Conservation (phyloP, 1,284 basidiomycete species). For the Exobasidium cylindrosporum region DNA sequence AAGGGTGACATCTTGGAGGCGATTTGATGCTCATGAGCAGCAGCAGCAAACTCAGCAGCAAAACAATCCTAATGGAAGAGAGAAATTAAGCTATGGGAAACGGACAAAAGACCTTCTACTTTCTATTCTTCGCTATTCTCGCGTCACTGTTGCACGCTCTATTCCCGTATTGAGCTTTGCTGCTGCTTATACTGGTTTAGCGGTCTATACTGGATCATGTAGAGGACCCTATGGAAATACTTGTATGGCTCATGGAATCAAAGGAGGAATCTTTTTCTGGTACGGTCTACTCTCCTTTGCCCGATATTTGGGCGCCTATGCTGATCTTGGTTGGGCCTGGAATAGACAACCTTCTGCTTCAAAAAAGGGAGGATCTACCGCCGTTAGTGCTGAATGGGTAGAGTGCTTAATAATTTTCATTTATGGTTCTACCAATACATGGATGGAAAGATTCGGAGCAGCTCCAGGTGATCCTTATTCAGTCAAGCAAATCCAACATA, state of each 20-base stretch:
- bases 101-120: not conserved
- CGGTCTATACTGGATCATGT: slow-evolving; percentile 78
- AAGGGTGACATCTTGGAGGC: not conserved
- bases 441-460: slow-evolving; percentile 90
- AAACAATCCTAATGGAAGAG: not conserved
- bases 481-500: slow-evolving; percentile 91
- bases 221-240: slow-evolving; percentile 64
- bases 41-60: not conserved
- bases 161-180: slow-evolving; percentile 70
- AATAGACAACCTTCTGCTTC: slow-evolving; percentile 60
- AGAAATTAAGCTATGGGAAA: not conserved
- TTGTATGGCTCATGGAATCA: slow-evolving; percentile 90
- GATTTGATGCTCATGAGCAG: not conserved
- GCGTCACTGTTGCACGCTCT: slow-evolving; percentile 60
- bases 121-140: slow-evolving; percentile 22
- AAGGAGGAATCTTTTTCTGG: slow-evolving; percentile 60
- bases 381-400: slow-evolving; percentile 70
- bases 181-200: slow-evolving; percentile 67
- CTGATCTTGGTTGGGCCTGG: slow-evolving; percentile 93
- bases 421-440: slow-evolving; percentile 87
- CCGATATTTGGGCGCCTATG: slow-evolving; percentile 84
- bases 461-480: slow-evolving; percentile 77
- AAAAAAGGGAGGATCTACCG: slow-evolving; percentile 13
- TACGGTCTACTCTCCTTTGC: slow-evolving; percentile 86
- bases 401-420: slow-evolving; percentile 82